Base-by-base conservation (phyloP, 2,329 filamentous ascomycete genomes). In the Hypoxylon sp. region DNA sequence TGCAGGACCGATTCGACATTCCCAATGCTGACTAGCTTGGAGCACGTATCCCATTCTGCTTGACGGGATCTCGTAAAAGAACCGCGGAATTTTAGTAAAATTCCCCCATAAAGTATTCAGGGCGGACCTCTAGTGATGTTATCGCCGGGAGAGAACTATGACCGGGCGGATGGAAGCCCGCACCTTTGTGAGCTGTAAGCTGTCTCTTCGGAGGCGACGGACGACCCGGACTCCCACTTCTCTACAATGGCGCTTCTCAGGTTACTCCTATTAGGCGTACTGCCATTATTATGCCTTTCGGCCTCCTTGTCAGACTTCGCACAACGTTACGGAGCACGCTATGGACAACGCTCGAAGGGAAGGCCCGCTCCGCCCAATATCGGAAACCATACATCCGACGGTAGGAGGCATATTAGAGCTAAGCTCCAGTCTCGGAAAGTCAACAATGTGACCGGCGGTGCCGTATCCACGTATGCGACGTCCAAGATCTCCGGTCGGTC, bases 351-450 rank as follows among this genome's bases (percentile, higher is more conserved):
- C 31, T 42, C 44, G 20, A 53, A 46, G n/a, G 53, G 27, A 6
- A 50, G 56, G 7, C 40, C 51, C 44, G 33, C 46, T 44, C 20
- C 33, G 59, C 40, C 40, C 5, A 7, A 17, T 22, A 17, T n/a
- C 10, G 66, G 60, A 46, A 58, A 64, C 33, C 48, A 31, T n/a
- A 44, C 20, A 13, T 58, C 37, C 10, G 63, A 55, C 13, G 56
- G 48, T 37, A 63, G 70, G 27, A 69, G 70, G 10, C 73, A 77
- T 57, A 75, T 77, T 14, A 73, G 68, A 61, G 73, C 75, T 13
- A 57, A 53, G 10, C 61, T 77, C 13, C 70, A 74, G 11, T 66
- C 64, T 10, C 65, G 67, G 6, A 72, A 56, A 20, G 61, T 76
- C 31, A 68, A 71, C 11, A 72, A 73, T 25, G 54, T 75, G 6